Evolutionary conservation across 768 basidiomycete species (phyloP).

Genomic region (Lactarius vividus): DNA sequence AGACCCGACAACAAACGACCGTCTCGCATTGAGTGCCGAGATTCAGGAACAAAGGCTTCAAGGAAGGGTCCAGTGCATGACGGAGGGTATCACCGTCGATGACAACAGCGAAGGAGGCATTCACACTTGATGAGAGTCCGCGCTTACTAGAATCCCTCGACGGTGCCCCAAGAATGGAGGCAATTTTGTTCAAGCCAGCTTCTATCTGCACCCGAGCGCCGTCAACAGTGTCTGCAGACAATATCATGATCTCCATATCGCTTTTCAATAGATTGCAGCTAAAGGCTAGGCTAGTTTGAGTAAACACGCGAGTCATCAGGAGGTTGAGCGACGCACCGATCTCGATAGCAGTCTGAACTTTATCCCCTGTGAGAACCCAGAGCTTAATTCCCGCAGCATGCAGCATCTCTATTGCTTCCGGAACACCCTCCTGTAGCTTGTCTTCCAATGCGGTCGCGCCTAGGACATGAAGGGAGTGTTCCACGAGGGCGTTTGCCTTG

Average conservation of each 20-base stretch:
- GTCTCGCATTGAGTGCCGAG: slow-evolving; percentile 96
- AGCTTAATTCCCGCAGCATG: slow-evolving; percentile 95
- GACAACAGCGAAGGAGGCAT: slow-evolving; percentile 86
- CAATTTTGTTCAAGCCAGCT: slow-evolving; percentile 91
- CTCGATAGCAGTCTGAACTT: slow-evolving; percentile 97
- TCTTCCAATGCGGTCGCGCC: slow-evolving; percentile 97
- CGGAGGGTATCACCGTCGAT: slow-evolving; percentile 94
- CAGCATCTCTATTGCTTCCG: slow-evolving; percentile 89
- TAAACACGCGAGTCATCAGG: neutral
- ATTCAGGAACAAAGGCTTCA: slow-evolving; percentile 87
- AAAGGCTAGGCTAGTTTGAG: slow-evolving; percentile 48
- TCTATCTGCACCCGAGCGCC: slow-evolving; percentile 84
- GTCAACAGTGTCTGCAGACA: slow-evolving; percentile 78
- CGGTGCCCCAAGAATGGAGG: slow-evolving; percentile 78
- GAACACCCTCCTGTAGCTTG: slow-evolving; percentile 95
- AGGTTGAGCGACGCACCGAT: slow-evolving; percentile 51
- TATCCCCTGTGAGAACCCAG: slow-evolving; percentile 98
- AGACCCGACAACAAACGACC: slow-evolving; percentile 97
- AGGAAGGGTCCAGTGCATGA: slow-evolving; percentile 68
- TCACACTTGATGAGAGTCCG: slow-evolving; percentile 61
- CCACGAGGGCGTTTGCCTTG: slow-evolving; percentile 78
- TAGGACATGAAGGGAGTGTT: slow-evolving; percentile 78
- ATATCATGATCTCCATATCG: slow-evolving; percentile 96
- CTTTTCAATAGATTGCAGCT: slow-evolving; percentile 92
- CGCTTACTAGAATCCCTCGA: slow-evolving; percentile 56